Conservation (phyloP, 768 basidiomycete species). For the Termitomyces sp. region DNA sequence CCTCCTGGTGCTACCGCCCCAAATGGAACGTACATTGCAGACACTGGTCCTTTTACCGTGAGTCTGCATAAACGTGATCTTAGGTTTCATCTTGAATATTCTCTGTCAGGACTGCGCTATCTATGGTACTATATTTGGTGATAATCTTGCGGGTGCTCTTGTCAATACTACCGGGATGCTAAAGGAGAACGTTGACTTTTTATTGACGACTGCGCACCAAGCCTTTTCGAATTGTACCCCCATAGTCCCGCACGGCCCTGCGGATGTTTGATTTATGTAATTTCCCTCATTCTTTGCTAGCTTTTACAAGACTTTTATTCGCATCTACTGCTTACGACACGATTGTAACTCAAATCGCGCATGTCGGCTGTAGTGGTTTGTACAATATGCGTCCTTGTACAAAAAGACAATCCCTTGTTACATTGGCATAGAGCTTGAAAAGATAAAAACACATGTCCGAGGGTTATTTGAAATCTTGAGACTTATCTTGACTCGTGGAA, state of each 20-base stretch:
- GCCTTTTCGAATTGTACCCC: conserved; percentile 5
- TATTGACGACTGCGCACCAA: conserved; percentile 2
- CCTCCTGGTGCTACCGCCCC: conserved; percentile 8
- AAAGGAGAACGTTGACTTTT: conserved; percentile 11
- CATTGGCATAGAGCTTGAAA: background rate
- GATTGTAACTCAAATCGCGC: background rate
- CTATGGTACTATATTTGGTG: conserved; percentile 3
- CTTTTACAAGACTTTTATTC: background rate
- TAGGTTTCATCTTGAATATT: background rate
- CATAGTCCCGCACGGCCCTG: conserved; percentile 6
- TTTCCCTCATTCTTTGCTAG: background rate
- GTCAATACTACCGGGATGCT: conserved; percentile 10
- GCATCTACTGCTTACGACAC: background rate
- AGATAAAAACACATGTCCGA: background rate
- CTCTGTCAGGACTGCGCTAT: conserved; percentile 2
- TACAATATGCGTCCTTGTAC: too few species aligned
- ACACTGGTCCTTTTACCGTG: conserved; percentile 2
- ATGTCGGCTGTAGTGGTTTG: background rate
- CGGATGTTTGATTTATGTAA: background rate
- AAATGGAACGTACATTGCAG: conserved; percentile 6
- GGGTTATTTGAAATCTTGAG: too few species aligned
- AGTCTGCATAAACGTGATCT: background rate
- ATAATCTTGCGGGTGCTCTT: conserved; percentile 8
- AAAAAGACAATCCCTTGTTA: too few species aligned
- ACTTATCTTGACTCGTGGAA: too few species aligned